phyloP scores from a whole-genome alignment of 306 rosid genomes.

The Datisca glomerata region DNA sequence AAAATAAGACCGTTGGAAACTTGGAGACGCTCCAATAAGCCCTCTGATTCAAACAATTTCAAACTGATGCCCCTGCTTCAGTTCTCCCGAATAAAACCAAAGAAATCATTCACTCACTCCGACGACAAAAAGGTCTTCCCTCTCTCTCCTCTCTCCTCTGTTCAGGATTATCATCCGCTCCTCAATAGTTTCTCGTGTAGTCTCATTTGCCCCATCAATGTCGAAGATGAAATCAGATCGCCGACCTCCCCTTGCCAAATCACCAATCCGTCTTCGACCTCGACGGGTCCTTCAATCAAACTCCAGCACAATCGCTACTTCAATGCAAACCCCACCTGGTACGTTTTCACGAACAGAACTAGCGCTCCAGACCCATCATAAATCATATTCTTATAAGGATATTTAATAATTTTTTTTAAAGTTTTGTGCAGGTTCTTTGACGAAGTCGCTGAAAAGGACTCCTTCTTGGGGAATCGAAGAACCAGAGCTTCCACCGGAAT shows the following conservation, averaged over 20 bases:
- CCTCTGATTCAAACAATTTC: conserved; percentile 12
- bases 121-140: neutral
- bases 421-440: conserved; percentile 39
- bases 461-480: conserved; percentile 20
- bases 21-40: conserved; percentile 18
- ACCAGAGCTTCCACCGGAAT: conserved; percentile 58
- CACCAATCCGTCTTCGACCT: conserved; percentile 48
- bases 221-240: conserved; percentile 41
- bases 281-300: conserved; percentile 25
- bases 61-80: conserved; percentile 10
- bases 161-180: neutral
- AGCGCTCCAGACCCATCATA: neutral
- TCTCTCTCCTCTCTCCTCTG: neutral
- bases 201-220: conserved; percentile 6
- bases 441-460: conserved; percentile 34
- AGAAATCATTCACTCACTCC: conserved; percentile 1
- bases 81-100: conserved; percentile 12
- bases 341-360: neutral
- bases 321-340: conserved; percentile 66
- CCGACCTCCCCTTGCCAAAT: conserved; percentile 67
- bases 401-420: neutral
- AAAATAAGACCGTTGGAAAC: conserved; percentile 17
- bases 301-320: conserved; percentile 4
- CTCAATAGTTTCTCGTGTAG: neutral
- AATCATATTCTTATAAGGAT: neutral